phyloP scores from a whole-genome alignment of 2,329 filamentous ascomycete species.

The Drechslera avenae region DNA sequence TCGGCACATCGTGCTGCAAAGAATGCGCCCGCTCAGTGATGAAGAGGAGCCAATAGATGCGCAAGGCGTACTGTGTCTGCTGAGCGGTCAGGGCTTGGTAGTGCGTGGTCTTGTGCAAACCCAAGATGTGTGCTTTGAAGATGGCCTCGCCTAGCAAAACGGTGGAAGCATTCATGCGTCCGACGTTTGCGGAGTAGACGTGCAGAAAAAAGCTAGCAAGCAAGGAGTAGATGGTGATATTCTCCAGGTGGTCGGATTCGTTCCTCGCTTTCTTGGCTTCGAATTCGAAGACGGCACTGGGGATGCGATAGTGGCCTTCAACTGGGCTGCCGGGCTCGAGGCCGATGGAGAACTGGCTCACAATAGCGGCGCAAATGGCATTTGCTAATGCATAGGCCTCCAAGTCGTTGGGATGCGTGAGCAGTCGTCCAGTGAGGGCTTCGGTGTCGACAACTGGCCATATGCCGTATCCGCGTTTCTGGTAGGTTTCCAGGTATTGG shows the following conservation, averaged over 20 bases:
- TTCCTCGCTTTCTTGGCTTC: slow-evolving; percentile 38
- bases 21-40: slow-evolving; percentile 46
- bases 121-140: slow-evolving; percentile 42
- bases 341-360: slow-evolving; percentile 44
- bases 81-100: slow-evolving; percentile 34
- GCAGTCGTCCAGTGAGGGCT: slow-evolving; percentile 36
- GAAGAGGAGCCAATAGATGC: slow-evolving; percentile 46
- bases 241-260: slow-evolving; percentile 39
- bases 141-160: slow-evolving; percentile 42
- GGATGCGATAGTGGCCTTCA: slow-evolving; percentile 41
- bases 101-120: slow-evolving; percentile 34
- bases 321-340: slow-evolving; percentile 38
- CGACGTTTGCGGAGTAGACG: slow-evolving; percentile 43
- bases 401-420: slow-evolving; percentile 39
- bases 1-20: slow-evolving; percentile 44
- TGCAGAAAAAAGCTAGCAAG: slow-evolving; percentile 43
- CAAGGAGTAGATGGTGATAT: slow-evolving; percentile 37
- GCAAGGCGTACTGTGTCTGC: slow-evolving; percentile 35
- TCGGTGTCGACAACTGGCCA: slow-evolving; percentile 46
- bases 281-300: slow-evolving; percentile 37
- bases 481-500: slow-evolving; percentile 42
- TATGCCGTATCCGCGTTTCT: slow-evolving; percentile 39
- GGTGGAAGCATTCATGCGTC: slow-evolving; percentile 43
- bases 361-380: slow-evolving; percentile 42
- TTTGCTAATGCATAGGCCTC: slow-evolving; percentile 42